These are phyloP conservation scores for Cenchrus fungigraminus DNA, from an alignment of 176 grass and related monocot species.

Conservation along the genomic window DNA sequence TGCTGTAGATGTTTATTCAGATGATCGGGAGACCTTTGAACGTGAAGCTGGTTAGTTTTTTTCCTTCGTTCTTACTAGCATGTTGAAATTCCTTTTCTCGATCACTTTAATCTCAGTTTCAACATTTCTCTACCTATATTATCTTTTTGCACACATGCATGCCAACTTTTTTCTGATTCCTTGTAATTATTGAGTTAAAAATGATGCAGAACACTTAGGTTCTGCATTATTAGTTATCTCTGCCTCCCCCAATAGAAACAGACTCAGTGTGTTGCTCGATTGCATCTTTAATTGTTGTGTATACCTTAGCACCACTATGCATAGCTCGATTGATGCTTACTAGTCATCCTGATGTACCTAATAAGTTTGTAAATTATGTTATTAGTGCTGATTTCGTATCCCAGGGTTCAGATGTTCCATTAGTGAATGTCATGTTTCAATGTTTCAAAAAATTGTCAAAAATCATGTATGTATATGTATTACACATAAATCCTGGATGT, in stretches of 20 bases:
- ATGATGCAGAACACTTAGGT: neutral
- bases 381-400: neutral
- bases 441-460: neutral
- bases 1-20: slow-evolving; percentile 90
- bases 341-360: slow-evolving; percentile 4
- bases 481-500: neutral
- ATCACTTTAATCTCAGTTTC: neutral
- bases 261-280: neutral
- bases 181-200: slow-evolving; percentile 6
- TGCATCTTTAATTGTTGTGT: slow-evolving; percentile 13
- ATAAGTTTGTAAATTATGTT: neutral
- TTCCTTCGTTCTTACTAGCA: slow-evolving; percentile 28
- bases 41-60: slow-evolving; percentile 80
- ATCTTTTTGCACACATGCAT: slow-evolving; percentile 7
- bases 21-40: slow-evolving; percentile 84
- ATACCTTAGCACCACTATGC: neutral
- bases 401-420: neutral
- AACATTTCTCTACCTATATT: neutral
- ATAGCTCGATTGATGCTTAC: slow-evolving; percentile 7
- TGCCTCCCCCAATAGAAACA: neutral
- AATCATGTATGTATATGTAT: neutral
- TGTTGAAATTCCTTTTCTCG: neutral
- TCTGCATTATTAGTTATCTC: neutral
- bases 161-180: neutral
- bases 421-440: neutral